Base-by-base conservation (phyloP, 768 basidiomycete species). In the Tulasnella sp. region DNA sequence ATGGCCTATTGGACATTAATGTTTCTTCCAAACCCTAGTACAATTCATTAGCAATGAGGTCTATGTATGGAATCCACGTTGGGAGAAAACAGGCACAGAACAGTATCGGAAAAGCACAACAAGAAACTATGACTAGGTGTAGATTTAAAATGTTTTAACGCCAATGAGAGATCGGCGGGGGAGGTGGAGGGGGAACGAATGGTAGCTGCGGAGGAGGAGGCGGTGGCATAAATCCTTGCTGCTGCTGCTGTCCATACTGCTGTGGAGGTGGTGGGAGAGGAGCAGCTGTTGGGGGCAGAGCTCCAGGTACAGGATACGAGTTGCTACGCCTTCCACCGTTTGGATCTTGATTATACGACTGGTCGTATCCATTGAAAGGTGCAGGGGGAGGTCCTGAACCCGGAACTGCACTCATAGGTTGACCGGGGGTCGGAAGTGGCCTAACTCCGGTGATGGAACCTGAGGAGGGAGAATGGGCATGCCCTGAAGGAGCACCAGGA, bases 101-200 rank as follows among this genome's bases (percentile, higher is more conserved):
- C 14, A 18, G 40, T 14, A 31, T 74, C 14, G 28, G n/a, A 74
- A 24, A 46, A n/a, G 22, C 41, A n/a, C 31, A 24, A 50, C 48
- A 12, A 31, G 60, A 64, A 12, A 16, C 20, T 64, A 31, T 5
- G 24, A 64, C n/a, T 64, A 64, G n/a, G 6, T 24, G 60, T 31
- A 64, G 8, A 64, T 64, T 64, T n/a, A 42, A 34, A 22, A 24
- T 34, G 72, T 34, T 73, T 78, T 37, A 78, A 34, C 73, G 44
- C 78, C 72, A 80, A 41, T 80, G 40, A 73, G 78, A 80, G 64
- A 80, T 80, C 41, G 78, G 78, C 11, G 78, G 78, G 14, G 78
- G 78, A 11, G 78, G 78, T 12, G 78, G 78, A 28, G 78, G 78
- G n/a, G 78, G 42, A 24, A 75, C 40, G 44, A 80, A 80, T 50